Percentiles rank a stretch among this genome's conserved stretches.
Evolutionary conservation across 495 filamentous ascomycete genomes (phyloP).

Genomic region (Neohortaea acidophila): DNA sequence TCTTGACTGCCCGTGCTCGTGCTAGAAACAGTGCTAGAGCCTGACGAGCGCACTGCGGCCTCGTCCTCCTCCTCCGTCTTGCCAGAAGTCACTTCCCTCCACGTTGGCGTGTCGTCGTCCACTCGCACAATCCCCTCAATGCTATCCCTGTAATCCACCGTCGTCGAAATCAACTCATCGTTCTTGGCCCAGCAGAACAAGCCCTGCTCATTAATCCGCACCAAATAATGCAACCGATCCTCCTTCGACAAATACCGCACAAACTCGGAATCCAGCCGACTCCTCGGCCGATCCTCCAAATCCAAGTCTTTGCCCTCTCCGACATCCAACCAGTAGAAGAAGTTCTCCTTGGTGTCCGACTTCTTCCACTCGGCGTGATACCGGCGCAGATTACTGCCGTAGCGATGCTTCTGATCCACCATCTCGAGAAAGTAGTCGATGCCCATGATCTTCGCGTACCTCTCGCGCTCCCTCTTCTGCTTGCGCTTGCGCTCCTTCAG

Average conservation of each 20-base stretch:
- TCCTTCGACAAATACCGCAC: conserved; percentile 31
- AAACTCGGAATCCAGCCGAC: conserved; percentile 25
- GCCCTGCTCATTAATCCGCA: conserved; percentile 26
- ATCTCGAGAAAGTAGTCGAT: conserved; percentile 86
- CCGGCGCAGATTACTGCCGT: conserved; percentile 59
- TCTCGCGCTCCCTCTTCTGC: conserved; percentile 32
- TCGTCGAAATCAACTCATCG: conserved; percentile 58
- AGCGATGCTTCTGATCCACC: conserved; percentile 60
- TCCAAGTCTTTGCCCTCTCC: conserved; percentile 35
- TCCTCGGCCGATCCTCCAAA: conserved; percentile 26
- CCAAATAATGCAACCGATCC: conserved; percentile 27
- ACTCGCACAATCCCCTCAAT: conserved; percentile 57
- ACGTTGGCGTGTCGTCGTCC: conserved; percentile 45
- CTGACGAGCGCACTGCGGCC: too few species aligned
- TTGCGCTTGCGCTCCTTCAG: conserved; percentile 18
- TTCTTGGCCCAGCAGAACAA: conserved; percentile 40
- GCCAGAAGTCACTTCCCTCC: conserved; percentile 18
- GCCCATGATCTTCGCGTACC: conserved; percentile 64
- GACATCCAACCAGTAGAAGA: conserved; percentile 91
- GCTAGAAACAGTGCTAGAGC: conserved; percentile 15
- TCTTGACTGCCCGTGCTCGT: conserved; percentile 19
- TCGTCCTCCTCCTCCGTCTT: too few species aligned
- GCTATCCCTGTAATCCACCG: conserved; percentile 58
- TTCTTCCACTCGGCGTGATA: conserved; percentile 80
- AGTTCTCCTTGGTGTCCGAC: conserved; percentile 63